These are phyloP conservation scores for Wilcoxina mikolae DNA, from an alignment of 495 filamentous ascomycete genomes.

Conservation along the genomic window DNA sequence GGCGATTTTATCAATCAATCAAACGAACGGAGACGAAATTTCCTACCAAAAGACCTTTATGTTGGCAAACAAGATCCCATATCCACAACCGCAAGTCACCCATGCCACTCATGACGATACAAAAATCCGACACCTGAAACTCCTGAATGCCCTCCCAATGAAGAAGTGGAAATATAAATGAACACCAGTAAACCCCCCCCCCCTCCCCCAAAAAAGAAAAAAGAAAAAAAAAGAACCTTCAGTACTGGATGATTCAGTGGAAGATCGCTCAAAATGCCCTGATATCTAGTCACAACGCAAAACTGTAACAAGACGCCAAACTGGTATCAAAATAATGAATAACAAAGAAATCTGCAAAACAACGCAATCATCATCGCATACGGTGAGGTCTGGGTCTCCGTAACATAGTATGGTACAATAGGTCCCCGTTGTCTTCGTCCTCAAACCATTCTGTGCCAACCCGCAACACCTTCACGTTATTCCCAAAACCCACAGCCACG, in stretches of 20 bases:
- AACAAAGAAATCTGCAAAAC: conserved; percentile 1
- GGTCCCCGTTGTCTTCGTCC: conserved; percentile 26
- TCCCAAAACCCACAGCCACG: conserved; percentile 51
- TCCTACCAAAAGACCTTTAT: no score
- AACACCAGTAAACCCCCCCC: not conserved
- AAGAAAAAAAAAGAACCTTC: no score
- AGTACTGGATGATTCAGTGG: no score
- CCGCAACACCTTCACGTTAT: conserved; percentile 49
- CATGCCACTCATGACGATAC: not conserved
- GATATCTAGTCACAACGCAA: not conserved
- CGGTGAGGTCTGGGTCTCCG: conserved; percentile 10
- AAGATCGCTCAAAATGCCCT: no score
- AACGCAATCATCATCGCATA: conserved; percentile 8
- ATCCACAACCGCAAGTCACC: no score
- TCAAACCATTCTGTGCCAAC: conserved; percentile 48
- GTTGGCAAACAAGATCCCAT: no score
- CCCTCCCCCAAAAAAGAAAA: not conserved
- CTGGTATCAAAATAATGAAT: not conserved
- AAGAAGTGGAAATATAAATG: no score
- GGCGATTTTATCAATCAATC: no score
- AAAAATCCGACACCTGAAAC: not conserved
- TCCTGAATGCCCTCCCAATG: not conserved
- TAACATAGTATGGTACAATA: conserved; percentile 24
- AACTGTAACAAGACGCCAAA: not conserved
- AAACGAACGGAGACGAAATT: no score